phyloP scores from a whole-genome alignment of 1,284 basidiomycete genomes.

The Nidula niveotomentosa region DNA sequence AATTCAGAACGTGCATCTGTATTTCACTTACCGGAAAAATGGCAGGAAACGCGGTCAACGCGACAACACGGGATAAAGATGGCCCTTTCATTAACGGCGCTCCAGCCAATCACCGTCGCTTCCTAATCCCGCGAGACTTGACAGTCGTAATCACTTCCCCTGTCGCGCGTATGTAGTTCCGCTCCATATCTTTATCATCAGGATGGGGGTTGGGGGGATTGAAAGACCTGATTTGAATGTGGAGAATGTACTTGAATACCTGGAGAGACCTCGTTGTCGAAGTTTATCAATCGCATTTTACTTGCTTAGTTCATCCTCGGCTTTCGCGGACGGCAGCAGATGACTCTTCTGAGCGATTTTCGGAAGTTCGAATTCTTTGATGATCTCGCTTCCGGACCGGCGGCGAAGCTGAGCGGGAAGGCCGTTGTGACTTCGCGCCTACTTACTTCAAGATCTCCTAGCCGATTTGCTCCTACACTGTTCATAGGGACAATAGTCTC shows the following conservation, averaged over 20 bases:
- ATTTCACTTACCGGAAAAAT: too few relatives aligned
- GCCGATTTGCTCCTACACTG: too few relatives aligned
- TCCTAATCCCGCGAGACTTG: background rate
- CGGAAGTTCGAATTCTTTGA: background rate
- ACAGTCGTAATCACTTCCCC: background rate
- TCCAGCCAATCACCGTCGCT: background rate
- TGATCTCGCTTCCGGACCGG: slow-evolving; percentile 1
- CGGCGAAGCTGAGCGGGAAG: background rate
- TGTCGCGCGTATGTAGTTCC: background rate
- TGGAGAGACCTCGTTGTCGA: too few relatives aligned
- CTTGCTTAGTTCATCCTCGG: background rate
- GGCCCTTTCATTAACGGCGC: background rate
- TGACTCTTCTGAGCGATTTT: background rate
- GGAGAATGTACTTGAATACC: too few relatives aligned
- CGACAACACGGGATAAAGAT: too few relatives aligned
- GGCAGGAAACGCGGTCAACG: too few relatives aligned
- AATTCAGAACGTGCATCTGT: too few relatives aligned
- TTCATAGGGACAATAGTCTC: background rate
- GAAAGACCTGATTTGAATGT: background rate
- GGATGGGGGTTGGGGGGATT: background rate
- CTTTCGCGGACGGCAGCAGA: background rate
- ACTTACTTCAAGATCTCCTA: too few relatives aligned
- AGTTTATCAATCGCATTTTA: too few relatives aligned
- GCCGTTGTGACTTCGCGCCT: background rate
- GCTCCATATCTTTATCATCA: background rate